These are phyloP conservation scores for Mycena epipterygia DNA, from an alignment of 768 basidiomycete species.

Conservation along the genomic window DNA sequence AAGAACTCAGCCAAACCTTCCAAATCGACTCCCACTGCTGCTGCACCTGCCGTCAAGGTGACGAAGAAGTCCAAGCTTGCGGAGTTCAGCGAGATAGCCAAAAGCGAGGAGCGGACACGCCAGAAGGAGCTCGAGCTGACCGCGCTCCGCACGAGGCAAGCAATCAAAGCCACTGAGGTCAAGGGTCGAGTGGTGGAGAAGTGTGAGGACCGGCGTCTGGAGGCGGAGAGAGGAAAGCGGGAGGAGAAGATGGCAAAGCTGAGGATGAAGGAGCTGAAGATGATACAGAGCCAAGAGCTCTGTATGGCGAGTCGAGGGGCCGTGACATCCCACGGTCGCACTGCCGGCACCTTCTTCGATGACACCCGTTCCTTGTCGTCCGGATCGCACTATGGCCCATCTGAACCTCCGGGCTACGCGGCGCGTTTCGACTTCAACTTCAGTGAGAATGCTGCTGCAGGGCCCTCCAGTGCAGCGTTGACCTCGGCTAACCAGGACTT, in stretches of 20 bases:
- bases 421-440: not conserved
- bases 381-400: not conserved
- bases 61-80: not conserved
- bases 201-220: not conserved
- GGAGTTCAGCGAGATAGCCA: not conserved
- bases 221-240: not conserved
- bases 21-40: not conserved
- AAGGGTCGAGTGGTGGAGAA: not conserved
- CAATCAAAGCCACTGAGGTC: not conserved
- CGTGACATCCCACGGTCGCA: not conserved
- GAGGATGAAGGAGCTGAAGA: not conserved
- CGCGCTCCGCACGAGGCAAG: not conserved
- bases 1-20: not conserved
- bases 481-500: not conserved
- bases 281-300: not conserved
- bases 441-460: not conserved
- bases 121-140: slow-evolving; percentile 4
- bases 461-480: not conserved
- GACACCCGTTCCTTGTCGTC: not conserved
- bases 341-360: not conserved
- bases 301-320: not conserved
- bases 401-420: not conserved
- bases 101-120: not conserved
- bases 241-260: slow-evolving; percentile 2
- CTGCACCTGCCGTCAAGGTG: not conserved